These are phyloP conservation scores for Ascochyta pisi DNA, from an alignment of 2,329 filamentous ascomycete genomes.

Conservation along the genomic window DNA sequence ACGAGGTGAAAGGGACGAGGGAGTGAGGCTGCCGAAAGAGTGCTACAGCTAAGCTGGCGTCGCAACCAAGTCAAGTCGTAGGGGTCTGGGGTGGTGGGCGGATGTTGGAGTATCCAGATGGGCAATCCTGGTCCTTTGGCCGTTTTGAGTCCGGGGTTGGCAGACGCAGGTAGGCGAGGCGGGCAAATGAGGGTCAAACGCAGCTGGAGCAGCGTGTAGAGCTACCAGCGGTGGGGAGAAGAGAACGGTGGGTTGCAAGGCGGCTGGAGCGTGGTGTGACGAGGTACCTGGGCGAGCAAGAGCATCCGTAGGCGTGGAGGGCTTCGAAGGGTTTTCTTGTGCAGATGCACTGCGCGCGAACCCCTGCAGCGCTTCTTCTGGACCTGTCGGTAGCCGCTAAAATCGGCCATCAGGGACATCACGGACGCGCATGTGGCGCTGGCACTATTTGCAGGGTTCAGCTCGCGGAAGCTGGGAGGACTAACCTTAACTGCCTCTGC, in stretches of 20 bases:
- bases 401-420: constrained; percentile 22
- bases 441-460: constrained; percentile 18
- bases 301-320: constrained; percentile 22
- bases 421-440: constrained; percentile 24
- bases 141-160: constrained; percentile 18
- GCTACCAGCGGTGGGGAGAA: constrained; percentile 10
- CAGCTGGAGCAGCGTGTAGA: constrained; percentile 20
- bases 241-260: constrained; percentile 13
- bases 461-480: constrained; percentile 18
- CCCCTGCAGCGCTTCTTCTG: constrained; percentile 28
- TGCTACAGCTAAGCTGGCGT: constrained; percentile 11
- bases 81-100: constrained; percentile 14
- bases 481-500: constrained; percentile 12
- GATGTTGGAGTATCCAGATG: constrained; percentile 19
- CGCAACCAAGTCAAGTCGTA: constrained; percentile 15
- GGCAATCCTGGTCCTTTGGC: constrained; percentile 24
- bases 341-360: constrained; percentile 14
- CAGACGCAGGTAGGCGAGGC: constrained; percentile 10
- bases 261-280: constrained; percentile 10
- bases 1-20: constrained; percentile 16
- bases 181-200: constrained; percentile 29
- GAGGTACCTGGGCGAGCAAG: constrained; percentile 23
- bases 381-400: constrained; percentile 28
- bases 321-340: constrained; percentile 34
- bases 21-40: constrained; percentile 17